Base-by-base conservation (phyloP, 306 rosid species). In the Cucumis cinereus region DNA sequence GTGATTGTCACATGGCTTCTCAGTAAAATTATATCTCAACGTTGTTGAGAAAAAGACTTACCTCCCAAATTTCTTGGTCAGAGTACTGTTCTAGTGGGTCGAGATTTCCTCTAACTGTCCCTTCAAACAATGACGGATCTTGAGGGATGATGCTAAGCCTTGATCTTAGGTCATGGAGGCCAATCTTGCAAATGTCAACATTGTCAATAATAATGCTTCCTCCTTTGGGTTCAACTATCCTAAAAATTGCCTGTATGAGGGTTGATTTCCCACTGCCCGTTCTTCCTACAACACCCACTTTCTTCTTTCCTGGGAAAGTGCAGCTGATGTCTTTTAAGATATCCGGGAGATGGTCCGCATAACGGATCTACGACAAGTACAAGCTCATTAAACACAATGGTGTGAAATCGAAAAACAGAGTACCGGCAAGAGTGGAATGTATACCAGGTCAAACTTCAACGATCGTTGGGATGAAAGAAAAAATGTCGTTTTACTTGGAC, bases 181-280 rank as follows among this genome's bases (percentile, higher is more conserved):
- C 97, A 12, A 93, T 91, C 79, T 85, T 87, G 82, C 88, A 81
- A 47, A 90, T 90, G 74, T 93, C 96, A 19, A 93, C 86, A 50
- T 78, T 80, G 62, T 93, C 98, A 49, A 93, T 90, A 43, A 88
- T 26, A 22, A 93, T 90, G 86, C 88, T 88, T 83, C 98, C 98
- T 49, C 85, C 96, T 79, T 84, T 86, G 15, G 97, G 97, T 75
- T 93, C 98, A 78, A 93, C 90, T 19, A 91, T 67, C 88, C 97
- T 87, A 84, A 93, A 93, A 81, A 93, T 83, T 10, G 97, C 97
- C n/a, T 91, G 98, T 60, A 93, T 91, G 72, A 93, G 93, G 35
- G 98, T 93, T 60, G 98, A 91, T 82, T 93, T 93, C 77, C 98
- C 98, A 60, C 98, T 90, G 14, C 98, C 98, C 0, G 98, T 93